Conservation (phyloP, 2,329 filamentous ascomycete genomes). For the Talaromyces amestolkiae region DNA sequence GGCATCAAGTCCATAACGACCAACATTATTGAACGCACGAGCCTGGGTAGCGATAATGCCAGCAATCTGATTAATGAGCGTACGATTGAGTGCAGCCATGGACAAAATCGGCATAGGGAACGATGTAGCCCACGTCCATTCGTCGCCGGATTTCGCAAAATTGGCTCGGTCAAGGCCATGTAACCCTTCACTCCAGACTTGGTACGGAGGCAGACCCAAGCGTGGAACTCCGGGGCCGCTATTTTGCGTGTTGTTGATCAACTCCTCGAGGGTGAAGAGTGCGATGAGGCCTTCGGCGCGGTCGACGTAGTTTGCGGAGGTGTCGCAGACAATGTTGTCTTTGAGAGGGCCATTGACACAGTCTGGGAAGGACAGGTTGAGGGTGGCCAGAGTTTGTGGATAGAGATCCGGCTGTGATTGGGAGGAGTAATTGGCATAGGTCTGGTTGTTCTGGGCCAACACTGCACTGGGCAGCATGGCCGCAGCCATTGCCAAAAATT, state of each 20-base stretch:
- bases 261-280: slow-evolving; percentile 51
- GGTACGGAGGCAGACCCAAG: slow-evolving; percentile 57
- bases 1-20: slow-evolving; percentile 40
- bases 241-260: slow-evolving; percentile 51
- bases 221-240: slow-evolving; percentile 50
- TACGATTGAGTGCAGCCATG: slow-evolving; percentile 63
- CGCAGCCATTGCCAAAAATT: not conserved
- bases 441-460: slow-evolving; percentile 15
- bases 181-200: slow-evolving; percentile 60
- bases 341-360: slow-evolving; percentile 49
- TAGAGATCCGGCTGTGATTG: slow-evolving; percentile 16
- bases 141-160: slow-evolving; percentile 49
- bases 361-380: slow-evolving; percentile 43
- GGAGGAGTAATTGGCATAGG: slow-evolving; percentile 17
- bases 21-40: slow-evolving; percentile 63
- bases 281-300: slow-evolving; percentile 48
- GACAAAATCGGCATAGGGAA: slow-evolving; percentile 65
- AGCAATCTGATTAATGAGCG: slow-evolving; percentile 58
- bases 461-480: slow-evolving; percentile 11
- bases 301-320: slow-evolving; percentile 34
- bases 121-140: slow-evolving; percentile 61
- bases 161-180: slow-evolving; percentile 62
- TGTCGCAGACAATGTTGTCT: slow-evolving; percentile 51
- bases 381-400: slow-evolving; percentile 2
- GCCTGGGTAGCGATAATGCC: slow-evolving; percentile 57